Conservation (phyloP, 768 basidiomycete genomes). For the Mycena amicta region DNA sequence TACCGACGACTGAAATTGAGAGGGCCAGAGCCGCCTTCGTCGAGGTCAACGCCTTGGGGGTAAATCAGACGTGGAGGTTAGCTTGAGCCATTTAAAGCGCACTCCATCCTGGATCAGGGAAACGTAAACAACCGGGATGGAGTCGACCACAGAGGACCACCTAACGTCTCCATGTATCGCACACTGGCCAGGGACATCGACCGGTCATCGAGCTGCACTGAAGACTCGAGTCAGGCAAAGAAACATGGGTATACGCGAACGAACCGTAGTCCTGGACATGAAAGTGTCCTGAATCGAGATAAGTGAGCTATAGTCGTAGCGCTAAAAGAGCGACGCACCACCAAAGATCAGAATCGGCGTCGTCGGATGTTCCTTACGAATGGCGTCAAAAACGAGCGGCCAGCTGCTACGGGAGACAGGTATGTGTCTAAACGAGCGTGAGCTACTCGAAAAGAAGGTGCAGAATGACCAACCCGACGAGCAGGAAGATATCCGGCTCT, state of each 20-base stretch:
- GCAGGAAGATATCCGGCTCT: conserved; percentile 81
- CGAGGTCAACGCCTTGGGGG: conserved; percentile 13
- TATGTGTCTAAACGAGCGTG: conserved; percentile 78
- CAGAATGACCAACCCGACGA: conserved; percentile 57
- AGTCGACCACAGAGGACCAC: too few species aligned
- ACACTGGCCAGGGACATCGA: conserved; percentile 84
- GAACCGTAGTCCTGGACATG: conserved; percentile 80
- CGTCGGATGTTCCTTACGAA: conserved; percentile 68
- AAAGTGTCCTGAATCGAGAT: conserved; percentile 50
- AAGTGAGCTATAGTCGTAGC: neutral
- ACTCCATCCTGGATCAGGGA: too few species aligned
- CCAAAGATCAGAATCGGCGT: conserved; percentile 87
- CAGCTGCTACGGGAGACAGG: conserved; percentile 71
- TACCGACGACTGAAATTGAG: conserved; percentile 72
- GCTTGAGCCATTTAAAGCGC: too few species aligned
- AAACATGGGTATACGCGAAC: conserved; percentile 32
- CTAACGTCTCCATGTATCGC: conserved; percentile 93
- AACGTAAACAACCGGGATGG: conserved; percentile 17
- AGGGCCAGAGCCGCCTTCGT: conserved; percentile 35
- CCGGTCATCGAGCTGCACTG: conserved; percentile 68
- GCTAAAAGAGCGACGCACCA: conserved; percentile 7
- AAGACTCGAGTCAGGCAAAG: neutral
- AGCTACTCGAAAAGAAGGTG: too few species aligned
- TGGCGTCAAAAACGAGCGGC: conserved; percentile 70
- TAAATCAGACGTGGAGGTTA: too few species aligned